Base-by-base conservation (phyloP, 805 yeast species). In the Dipodascus geniculatus region DNA sequence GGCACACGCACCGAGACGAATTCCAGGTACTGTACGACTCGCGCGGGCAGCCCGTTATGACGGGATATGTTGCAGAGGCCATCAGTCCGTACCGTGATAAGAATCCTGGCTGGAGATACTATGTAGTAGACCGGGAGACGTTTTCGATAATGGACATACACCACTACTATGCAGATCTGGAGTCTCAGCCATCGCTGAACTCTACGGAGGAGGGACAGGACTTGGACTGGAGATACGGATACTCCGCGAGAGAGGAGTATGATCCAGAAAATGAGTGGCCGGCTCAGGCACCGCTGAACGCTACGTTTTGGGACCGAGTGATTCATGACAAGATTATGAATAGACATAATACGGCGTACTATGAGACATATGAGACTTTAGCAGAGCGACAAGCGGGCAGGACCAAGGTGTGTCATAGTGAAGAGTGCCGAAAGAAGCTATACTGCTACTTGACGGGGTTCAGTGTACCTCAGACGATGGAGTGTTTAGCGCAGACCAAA, bases 61-160 rank as follows among this genome's bases (percentile, higher is more conserved):
- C 76, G 59, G 83, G 84, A 1, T 82, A 83, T 81, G 73, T 83
- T 54, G 75, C 78, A 2, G 87, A 80, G 55, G 79, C 87, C 0
- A 77, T 83, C 38, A 81, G 87, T 4, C 86, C 88, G 6, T 72
- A 73, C 62, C 67, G 71, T 3, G 73, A 78, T 50, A 73, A 77
- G 58, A 83, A 83, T 64, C 90, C 90, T 3, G 75, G 82, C 20
- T 83, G 87, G 85, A 76, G 85, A 65, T 82, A 81, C 68, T 84
- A 83, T 61, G 80, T 79, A 58, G 81, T 83, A 52, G 87, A 83
- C 63, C 68, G 75, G 22, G 66, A 75, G 57, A 75, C 85, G 3
- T 82, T 81, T 68, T 77, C 77, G 58, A 70, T 83, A 55, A 72
- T 81, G 74, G 80, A 83, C 61, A 71, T 81, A 1, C 74, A 65